Conservation (phyloP, 148 eudicot genomes). For the Dianthus caryophyllus region DNA sequence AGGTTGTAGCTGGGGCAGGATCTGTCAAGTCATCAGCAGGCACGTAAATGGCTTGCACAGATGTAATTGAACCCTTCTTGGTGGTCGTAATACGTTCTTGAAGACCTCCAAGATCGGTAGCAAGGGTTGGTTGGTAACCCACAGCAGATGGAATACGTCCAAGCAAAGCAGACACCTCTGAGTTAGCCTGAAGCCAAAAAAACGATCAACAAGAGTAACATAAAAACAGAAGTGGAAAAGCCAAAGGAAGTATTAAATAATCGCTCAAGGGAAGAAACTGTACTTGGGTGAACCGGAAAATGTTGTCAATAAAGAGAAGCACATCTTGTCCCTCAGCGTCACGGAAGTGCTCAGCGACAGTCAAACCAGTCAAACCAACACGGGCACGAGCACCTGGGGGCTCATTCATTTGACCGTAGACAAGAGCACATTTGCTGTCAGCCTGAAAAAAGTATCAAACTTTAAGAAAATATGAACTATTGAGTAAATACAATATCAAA, state of each 20-base stretch:
- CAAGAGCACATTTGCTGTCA: slow-evolving; percentile 97
- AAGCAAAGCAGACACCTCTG: slow-evolving; percentile 99
- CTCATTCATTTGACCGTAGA: slow-evolving; percentile 98
- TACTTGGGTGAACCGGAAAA: slow-evolving; percentile 97
- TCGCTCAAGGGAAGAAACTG: background rate
- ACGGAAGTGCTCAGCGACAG: slow-evolving; percentile 85
- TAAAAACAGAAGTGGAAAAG: background rate
- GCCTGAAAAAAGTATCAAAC: slow-evolving; percentile 26
- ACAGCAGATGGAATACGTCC: slow-evolving; percentile 99
- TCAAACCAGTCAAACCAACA: slow-evolving; percentile 95
- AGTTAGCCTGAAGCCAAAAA: slow-evolving; percentile 60
- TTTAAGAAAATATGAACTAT: background rate
- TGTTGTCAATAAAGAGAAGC: slow-evolving; percentile 96
- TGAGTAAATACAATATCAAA: background rate
- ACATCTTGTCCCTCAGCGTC: slow-evolving; percentile 99
- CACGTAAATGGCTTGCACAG: slow-evolving; percentile 96
- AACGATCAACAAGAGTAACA: background rate
- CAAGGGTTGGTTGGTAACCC: slow-evolving; percentile 97
- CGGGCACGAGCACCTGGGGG: slow-evolving; percentile 99
- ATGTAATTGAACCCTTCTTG: slow-evolving; percentile 94
- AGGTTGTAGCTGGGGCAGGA: slow-evolving; percentile 92
- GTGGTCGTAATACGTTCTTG: slow-evolving; percentile 99
- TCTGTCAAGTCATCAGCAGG: slow-evolving; percentile 94
- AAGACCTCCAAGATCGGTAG: slow-evolving; percentile 99
- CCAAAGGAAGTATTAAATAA: background rate